Base-by-base conservation (phyloP, 768 basidiomycete species). In the Scleroderma bovista region DNA sequence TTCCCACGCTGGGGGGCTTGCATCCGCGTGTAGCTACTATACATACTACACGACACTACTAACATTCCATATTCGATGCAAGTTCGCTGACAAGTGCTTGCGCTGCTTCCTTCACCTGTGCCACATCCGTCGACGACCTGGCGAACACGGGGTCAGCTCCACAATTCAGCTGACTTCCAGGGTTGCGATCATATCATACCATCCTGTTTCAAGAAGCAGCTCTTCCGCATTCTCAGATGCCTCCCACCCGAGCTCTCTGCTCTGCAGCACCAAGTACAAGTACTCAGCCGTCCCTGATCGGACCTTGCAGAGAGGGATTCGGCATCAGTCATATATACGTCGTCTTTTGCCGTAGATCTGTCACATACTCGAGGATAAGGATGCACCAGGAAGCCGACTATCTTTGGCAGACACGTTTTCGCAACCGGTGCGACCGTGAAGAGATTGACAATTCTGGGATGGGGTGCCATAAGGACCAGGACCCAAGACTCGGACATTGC, bases 281-380 rank as follows among this genome's bases (percentile, higher is more conserved):
- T 86, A 80, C 64, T 95, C 93, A 3, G 91, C 88, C 1, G 88
- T 83, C 51, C 84, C 81, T 10, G 83, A 75, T 48, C 93, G 83
- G 49, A 93, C 74, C 92, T 95, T 56, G 24, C 33, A 33, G 50
- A 47, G 13, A 24, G 48, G 31, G 31, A n/a, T 16, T 31, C 24
- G 46, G 40, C 48, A 36, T 58, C 46, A 53, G 37, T 39, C n/a
- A n/a, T n/a, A n/a, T n/a, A n/a, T n/a, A n/a, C n/a, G n/a, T 38
- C 52, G 26, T 24, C 42, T 29, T 42, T 39, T 47, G 44, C 46
- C 47, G 50, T 44, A 48, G 53, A 55, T 49, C 44, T 24, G 41
- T 56, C 38, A 65, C 75, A 61, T 60, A 93, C 93, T 69, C 77
- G 83, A 37, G 93, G 92, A 67, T 86, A 92, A 46, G 77, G 72